Evolutionary conservation across 441 rosid genomes (phyloP).

Genomic region (Lepidium campestre): DNA sequence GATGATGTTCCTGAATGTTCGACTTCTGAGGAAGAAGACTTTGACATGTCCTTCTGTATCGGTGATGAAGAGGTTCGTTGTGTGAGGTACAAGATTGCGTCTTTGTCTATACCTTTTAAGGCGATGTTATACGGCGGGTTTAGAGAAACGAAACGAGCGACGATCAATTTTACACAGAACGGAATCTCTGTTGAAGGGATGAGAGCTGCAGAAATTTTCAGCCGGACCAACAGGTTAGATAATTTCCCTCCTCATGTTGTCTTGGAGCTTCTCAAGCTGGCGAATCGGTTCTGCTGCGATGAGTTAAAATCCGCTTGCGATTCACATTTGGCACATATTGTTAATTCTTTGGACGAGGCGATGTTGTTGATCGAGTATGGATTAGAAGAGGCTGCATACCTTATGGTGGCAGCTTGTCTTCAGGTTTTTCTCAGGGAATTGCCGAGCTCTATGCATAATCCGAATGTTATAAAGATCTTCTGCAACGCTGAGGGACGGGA

Average conservation of each 20-base stretch:
- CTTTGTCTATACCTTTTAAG: constrained; percentile 67
- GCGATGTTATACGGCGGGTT: constrained; percentile 82
- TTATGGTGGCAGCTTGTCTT: constrained; percentile 81
- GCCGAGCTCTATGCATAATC: constrained; percentile 63
- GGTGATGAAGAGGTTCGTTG: constrained; percentile 83
- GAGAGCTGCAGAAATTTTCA: constrained; percentile 69
- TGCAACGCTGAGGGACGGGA: constrained; percentile 65
- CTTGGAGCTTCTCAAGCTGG: constrained; percentile 79
- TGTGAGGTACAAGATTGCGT: constrained; percentile 59
- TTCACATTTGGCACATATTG: constrained; percentile 59
- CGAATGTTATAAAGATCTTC: constrained; percentile 55
- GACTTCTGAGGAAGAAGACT: constrained; percentile 57
- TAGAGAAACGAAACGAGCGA: constrained; percentile 56
- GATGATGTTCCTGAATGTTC: constrained; percentile 51
- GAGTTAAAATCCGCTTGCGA: constrained; percentile 82
- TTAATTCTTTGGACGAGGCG: constrained; percentile 57
- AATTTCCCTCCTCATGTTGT: constrained; percentile 45
- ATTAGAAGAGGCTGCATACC: constrained; percentile 66
- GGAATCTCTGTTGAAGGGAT: constrained; percentile 68
- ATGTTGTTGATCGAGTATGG: constrained; percentile 72
- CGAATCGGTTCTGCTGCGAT: constrained; percentile 84
- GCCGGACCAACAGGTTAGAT: constrained; percentile 56
- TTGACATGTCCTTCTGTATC: constrained; percentile 71
- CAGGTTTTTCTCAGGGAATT: constrained; percentile 82
- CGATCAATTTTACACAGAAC: constrained; percentile 60